Evolutionary conservation across 108 stramenopile genomes (phyloP), one percentile per base, ranked within the genome.

Genomic region (Pseudonitzschia multiseries): DNA sequence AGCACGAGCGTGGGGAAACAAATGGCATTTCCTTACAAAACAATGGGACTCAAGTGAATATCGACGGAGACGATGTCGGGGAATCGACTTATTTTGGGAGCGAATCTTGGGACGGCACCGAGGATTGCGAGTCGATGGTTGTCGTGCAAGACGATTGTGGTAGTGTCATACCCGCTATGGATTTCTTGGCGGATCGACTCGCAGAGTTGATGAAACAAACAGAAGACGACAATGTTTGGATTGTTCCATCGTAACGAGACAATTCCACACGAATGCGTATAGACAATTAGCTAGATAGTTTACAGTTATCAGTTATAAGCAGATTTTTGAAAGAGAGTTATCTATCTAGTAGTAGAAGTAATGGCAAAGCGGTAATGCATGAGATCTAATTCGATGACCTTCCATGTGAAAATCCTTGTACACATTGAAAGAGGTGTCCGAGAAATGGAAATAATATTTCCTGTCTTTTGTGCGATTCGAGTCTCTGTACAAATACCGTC

Each of bases 181-280:
- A 62, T 10, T 62, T 62, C 32, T n/a, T 62, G 29, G 40, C 61
- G n/a, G 61, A 17, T 62, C 61, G 61, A 33, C 33, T 62, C 33
- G 26, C 31, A 13, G 32, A 33, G 61, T 14, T 62, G 61, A 33
- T 62, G 61, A 62, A 40, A 40, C 33, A 40, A 20, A 4, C 36
- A n/a, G 61, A 62, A 62, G 29, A 41, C 61, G 36, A 62, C 8
- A n/a, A 20, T 17, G 36, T 42, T 26, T 21, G 21, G 10, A 59
- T 59, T 9, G 24, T 54, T 54, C 53, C 53, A 24, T 24, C 24
- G 8, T 54, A 36, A 36, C 36, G 2, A 36, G 4, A 36, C 36
- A 6, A 36, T 5, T 36, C 36, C 36, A 6, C 36, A 36, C 36
- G 36, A 36, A 36, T 36, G 36, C 36, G 2, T 2, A 36, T 36